Evolutionary conservation across 176 grass and related monocot genomes (phyloP).

Genomic region (Oryza punctata): DNA sequence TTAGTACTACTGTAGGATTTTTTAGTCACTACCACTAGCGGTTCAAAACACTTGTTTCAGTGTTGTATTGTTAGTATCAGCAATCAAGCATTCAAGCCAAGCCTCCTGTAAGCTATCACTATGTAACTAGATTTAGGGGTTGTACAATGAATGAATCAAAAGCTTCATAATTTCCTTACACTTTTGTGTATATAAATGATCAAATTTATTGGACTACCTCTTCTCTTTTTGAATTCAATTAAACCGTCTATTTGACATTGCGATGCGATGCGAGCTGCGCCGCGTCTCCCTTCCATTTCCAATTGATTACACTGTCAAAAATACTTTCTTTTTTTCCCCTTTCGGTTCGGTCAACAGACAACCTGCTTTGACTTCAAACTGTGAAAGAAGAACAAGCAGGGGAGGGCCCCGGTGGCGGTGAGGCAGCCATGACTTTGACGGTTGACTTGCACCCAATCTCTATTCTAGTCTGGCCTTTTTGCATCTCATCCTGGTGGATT

Average conservation of each 20-base stretch:
- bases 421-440: constrained; percentile 28
- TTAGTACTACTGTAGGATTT: neutral
- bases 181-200: neutral
- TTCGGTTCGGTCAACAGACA: neutral
- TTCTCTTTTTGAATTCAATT: too few species aligned
- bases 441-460: neutral
- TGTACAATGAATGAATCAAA: neutral
- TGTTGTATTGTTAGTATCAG: neutral
- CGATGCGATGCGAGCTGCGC: neutral
- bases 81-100: neutral
- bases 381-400: too few species aligned
- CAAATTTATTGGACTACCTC: too few species aligned
- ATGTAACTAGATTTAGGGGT: neutral
- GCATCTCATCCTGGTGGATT: neutral
- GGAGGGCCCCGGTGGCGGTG: too few species aligned
- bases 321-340: neutral
- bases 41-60: too few species aligned
- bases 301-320: neutral
- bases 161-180: neutral
- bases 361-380: constrained; percentile 39
- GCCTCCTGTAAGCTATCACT: neutral
- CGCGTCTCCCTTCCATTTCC: neutral
- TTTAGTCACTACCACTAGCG: neutral
- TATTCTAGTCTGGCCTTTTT: neutral
- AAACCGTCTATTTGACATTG: neutral